These are phyloP conservation scores for Petrea volubilis DNA, from an alignment of 257 asterid genomes.

Conservation along the genomic window DNA sequence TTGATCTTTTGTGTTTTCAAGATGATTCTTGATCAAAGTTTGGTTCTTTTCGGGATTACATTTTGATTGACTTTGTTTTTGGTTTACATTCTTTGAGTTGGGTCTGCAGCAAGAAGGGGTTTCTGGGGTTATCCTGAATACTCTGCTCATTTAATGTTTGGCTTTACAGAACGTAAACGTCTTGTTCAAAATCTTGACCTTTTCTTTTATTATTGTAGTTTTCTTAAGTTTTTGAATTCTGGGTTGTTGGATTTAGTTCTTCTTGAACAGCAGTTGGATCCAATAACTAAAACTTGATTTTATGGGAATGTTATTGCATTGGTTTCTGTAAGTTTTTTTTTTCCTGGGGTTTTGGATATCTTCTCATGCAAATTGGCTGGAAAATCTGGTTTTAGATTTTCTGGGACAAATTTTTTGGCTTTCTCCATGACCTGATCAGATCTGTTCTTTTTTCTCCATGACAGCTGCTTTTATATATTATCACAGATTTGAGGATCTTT, in stretches of 20 bases:
- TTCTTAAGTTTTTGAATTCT: background rate
- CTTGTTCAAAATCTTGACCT: background rate
- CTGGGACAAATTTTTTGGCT: background rate
- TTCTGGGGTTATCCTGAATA: background rate
- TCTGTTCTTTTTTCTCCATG: slow-evolving; percentile 24
- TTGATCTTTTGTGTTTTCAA: background rate
- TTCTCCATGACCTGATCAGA: slow-evolving; percentile 24
- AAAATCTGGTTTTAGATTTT: slow-evolving; percentile 19
- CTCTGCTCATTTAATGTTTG: slow-evolving; percentile 1
- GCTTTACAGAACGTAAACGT: background rate
- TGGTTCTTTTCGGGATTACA: background rate
- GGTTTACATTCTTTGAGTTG: background rate
- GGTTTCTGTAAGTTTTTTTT: background rate
- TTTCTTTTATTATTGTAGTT: no score
- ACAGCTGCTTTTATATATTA: slow-evolving; percentile 19
- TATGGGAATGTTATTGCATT: background rate
- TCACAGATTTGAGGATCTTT: slow-evolving; percentile 27
- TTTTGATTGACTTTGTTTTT: slow-evolving; percentile 3
- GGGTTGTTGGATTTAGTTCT: slow-evolving; percentile 17
- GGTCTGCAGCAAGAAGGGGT: background rate
- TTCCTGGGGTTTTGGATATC: slow-evolving; percentile 21
- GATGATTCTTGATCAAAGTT: background rate
- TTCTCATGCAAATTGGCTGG: slow-evolving; percentile 9
- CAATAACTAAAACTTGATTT: background rate
- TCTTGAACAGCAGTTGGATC: slow-evolving; percentile 25